These are phyloP conservation scores for Cryptosporidium meleagridis DNA, from an alignment of 169 alveolate species.

Conservation along the genomic window DNA sequence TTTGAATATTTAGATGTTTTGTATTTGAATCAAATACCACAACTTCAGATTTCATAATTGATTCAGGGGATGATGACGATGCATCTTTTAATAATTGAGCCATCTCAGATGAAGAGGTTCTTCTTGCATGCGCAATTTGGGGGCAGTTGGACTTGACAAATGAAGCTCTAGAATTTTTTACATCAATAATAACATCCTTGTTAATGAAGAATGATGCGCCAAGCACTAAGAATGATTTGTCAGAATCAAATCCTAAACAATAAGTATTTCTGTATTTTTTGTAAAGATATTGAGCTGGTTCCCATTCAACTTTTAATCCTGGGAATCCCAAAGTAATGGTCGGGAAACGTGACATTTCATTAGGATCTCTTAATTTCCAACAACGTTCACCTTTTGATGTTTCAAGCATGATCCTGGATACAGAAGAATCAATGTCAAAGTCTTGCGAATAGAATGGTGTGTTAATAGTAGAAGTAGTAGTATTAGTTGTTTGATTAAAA, in stretches of 20 bases:
- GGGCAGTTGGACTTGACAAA: conserved; percentile 59
- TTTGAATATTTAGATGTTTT: neutral
- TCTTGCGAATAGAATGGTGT: neutral
- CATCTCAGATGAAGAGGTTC: conserved; percentile 71
- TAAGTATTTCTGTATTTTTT: conserved; percentile 68
- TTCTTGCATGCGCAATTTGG: conserved; percentile 70
- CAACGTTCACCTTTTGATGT: conserved; percentile 65
- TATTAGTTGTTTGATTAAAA: neutral
- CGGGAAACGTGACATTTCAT: conserved; percentile 70
- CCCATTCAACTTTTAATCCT: conserved; percentile 41
- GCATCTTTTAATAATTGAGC: conserved; percentile 54
- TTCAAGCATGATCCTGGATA: conserved; percentile 66
- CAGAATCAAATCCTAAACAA: conserved; percentile 71
- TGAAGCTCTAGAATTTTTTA: conserved; percentile 62
- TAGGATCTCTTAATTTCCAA: conserved; percentile 45
- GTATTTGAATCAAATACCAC: conserved; percentile 52
- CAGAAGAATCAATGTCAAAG: conserved; percentile 38
- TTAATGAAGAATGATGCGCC: conserved; percentile 71
- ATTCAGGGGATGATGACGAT: conserved; percentile 40
- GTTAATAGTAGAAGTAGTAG: neutral
- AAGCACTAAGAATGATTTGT: conserved; percentile 38
- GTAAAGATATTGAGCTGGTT: conserved; percentile 57
- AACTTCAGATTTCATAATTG: conserved; percentile 67
- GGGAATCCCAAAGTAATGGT: conserved; percentile 52
- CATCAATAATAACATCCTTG: conserved; percentile 59